phyloP scores from a whole-genome alignment of 2,329 filamentous ascomycete species.

The Colletotrichum tabaci region DNA sequence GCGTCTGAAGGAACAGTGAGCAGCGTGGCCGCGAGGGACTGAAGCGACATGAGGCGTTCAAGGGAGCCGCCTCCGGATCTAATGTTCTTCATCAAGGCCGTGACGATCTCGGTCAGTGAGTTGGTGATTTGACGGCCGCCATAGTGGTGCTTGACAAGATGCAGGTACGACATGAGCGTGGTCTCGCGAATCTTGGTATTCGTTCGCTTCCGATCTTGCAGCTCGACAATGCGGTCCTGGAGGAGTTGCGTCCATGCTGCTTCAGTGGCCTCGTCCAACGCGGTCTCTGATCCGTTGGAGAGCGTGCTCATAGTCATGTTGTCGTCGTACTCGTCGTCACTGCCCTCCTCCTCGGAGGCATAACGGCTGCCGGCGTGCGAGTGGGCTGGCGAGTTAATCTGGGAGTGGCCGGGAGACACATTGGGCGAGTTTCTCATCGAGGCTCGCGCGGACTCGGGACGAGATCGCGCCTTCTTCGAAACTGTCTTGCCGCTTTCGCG shows the following conservation, averaged over 20 bases:
- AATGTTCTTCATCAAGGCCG: conserved; percentile 78
- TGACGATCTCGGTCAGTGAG: conserved; percentile 73
- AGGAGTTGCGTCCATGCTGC: conserved; percentile 75
- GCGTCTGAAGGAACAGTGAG: conserved; percentile 76
- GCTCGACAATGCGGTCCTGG: conserved; percentile 76
- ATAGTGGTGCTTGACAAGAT: conserved; percentile 78
- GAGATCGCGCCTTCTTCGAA: conserved; percentile 76
- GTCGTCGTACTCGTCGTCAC: conserved; percentile 68
- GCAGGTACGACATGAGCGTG: conserved; percentile 72
- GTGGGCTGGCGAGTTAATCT: conserved; percentile 69
- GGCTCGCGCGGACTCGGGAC: conserved; percentile 69
- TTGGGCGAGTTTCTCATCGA: conserved; percentile 71
- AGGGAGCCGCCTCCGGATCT: conserved; percentile 77
- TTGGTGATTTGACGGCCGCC: conserved; percentile 73
- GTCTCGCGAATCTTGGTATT: conserved; percentile 79
- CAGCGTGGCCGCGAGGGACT: conserved; percentile 79
- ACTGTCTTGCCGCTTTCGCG: conserved; percentile 80
- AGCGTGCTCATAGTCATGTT: conserved; percentile 61
- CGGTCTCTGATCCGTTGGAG: conserved; percentile 61
- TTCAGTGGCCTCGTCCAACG: conserved; percentile 69
- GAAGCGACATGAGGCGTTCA: conserved; percentile 79
- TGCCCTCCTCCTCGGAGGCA: conserved; percentile 75
- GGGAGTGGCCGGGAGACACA: conserved; percentile 71
- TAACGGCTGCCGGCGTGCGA: conserved; percentile 75
- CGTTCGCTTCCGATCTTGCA: conserved; percentile 83